A percentile compares a stretch with the other conserved stretches of the same genome.
Evolutionary conservation across 2,329 filamentous ascomycete species (phyloP).

Genomic region (Neodidymelliopsis sp.): DNA sequence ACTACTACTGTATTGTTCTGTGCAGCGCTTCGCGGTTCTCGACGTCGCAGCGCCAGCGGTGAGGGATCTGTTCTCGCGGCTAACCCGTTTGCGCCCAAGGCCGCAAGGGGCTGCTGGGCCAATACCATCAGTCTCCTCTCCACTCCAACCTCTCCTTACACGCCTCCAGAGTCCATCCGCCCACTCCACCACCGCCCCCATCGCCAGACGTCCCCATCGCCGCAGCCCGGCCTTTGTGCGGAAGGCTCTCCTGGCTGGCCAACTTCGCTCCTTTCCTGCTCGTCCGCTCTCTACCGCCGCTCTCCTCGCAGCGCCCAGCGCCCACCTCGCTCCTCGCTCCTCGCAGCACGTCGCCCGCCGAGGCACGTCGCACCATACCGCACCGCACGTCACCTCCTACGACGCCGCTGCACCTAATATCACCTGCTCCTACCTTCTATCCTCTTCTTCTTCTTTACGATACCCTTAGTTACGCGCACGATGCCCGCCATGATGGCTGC

Average conservation of each 20-base stretch:
- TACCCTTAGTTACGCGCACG: conserved; percentile 25
- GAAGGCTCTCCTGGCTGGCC: conserved; percentile 38
- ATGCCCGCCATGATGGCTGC: conserved; percentile 60
- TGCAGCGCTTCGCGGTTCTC: conserved; percentile 3
- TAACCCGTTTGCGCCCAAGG: conserved; percentile 10
- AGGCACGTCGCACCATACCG: conserved; percentile 43
- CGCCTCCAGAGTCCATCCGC: conserved; percentile 12
- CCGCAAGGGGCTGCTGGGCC: conserved; percentile 13
- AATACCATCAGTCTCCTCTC: conserved; percentile 24
- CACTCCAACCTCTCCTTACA: conserved; percentile 32
- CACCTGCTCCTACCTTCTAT: conserved; percentile 23
- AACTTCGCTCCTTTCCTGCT: conserved; percentile 45
- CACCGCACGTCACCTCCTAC: conserved; percentile 22
- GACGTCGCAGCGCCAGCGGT: conserved; percentile 1
- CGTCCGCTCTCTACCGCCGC: conserved; percentile 29
- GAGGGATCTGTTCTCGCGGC: not conserved
- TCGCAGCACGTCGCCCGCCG: conserved; percentile 30
- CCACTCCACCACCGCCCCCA: conserved; percentile 32
- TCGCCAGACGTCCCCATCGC: conserved; percentile 35
- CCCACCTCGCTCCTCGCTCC: no score
- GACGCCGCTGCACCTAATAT: conserved; percentile 36
- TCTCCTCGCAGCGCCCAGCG: conserved; percentile 22
- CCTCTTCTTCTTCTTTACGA: conserved; percentile 23
- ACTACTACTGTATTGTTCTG: no score
- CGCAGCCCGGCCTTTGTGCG: conserved; percentile 39